These are phyloP conservation scores for Talaromyces sp. DNA, from an alignment of 2,329 filamentous ascomycete genomes.

Conservation along the genomic window DNA sequence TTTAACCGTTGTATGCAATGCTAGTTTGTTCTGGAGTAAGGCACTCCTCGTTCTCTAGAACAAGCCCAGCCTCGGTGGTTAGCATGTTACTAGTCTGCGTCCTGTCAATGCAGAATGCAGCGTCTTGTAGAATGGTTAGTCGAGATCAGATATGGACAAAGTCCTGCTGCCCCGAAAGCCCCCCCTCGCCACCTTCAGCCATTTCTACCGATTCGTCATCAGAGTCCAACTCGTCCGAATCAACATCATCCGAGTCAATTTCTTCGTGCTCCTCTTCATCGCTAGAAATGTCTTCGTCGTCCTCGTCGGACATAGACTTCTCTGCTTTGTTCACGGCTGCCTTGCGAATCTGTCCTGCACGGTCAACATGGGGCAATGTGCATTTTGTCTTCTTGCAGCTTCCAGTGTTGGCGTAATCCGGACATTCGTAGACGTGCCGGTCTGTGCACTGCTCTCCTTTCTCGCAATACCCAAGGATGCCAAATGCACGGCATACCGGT, in stretches of 20 bases:
- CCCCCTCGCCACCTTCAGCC: slow-evolving; percentile 28
- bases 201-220: slow-evolving; percentile 31
- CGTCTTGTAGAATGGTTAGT: background rate
- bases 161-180: slow-evolving; percentile 49
- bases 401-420: slow-evolving; percentile 89
- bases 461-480: slow-evolving; percentile 80
- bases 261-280: slow-evolving; percentile 63
- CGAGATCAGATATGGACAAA: slow-evolving; percentile 44
- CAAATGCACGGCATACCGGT: slow-evolving; percentile 78
- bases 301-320: slow-evolving; percentile 40
- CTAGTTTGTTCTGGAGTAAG: background rate
- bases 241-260: slow-evolving; percentile 61
- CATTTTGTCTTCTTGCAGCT: slow-evolving; percentile 76
- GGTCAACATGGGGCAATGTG: slow-evolving; percentile 80
- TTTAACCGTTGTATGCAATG: background rate
- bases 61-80: background rate
- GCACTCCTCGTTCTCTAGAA: background rate
- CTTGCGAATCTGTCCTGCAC: slow-evolving; percentile 71
- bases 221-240: slow-evolving; percentile 58
- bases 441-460: slow-evolving; percentile 72
- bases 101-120: background rate
- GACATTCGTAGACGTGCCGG: slow-evolving; percentile 88
- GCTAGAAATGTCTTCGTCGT: slow-evolving; percentile 68
- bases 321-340: slow-evolving; percentile 41
- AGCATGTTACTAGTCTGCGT: background rate